Evolutionary conservation across 2,329 filamentous ascomycete genomes (phyloP), one percentile per base, ranked within the genome.

Genomic region (Byssothecium circinans): DNA sequence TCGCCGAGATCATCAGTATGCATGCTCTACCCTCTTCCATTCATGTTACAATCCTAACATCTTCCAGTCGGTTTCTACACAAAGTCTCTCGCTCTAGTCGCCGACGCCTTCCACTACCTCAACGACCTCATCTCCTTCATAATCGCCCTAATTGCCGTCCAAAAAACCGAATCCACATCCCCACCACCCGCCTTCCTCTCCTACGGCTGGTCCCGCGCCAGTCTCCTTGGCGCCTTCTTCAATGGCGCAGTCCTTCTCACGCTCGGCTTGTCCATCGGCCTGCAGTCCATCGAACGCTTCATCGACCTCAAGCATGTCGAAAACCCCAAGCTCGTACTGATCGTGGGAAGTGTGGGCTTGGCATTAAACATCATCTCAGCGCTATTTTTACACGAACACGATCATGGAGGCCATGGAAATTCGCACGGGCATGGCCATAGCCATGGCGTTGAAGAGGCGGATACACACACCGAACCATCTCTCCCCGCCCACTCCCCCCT

Each of bases 81-180:
- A 1, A 77, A 78, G 43, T 90, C 87, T 0, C 75, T 91, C 10
- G 86, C 86, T 1, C 75, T 91, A 2, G 75, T 91, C 20, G 87
- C 88, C 22, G 88, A 91, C 75, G 86, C 88, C 1, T 90, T 91
- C 58, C 88, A 91, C 65, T 89, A 89, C 63, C 67, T 90, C 50
- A 89, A 86, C 58, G 87, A 91, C 58, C 70, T 90, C 1, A 78
- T 89, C 43, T 81, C 85, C 14, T 89, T 88, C 54, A 71, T 83
- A 17, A 81, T 89, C 8, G 85, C 87, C 2, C 72, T 89, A 5
- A 72, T 78, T 11, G 86, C 87, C 15, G 72, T 88, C 15, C 75
- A 82, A 59, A 85, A 58, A 36, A 53, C 84, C 17, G 79, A 86
- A 53, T 73, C 77, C 34, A 72, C 74, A 36, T 70, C 79, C 4